Evolutionary conservation across 2,329 filamentous ascomycete genomes (phyloP).

Genomic region (Claviceps paspali): DNA sequence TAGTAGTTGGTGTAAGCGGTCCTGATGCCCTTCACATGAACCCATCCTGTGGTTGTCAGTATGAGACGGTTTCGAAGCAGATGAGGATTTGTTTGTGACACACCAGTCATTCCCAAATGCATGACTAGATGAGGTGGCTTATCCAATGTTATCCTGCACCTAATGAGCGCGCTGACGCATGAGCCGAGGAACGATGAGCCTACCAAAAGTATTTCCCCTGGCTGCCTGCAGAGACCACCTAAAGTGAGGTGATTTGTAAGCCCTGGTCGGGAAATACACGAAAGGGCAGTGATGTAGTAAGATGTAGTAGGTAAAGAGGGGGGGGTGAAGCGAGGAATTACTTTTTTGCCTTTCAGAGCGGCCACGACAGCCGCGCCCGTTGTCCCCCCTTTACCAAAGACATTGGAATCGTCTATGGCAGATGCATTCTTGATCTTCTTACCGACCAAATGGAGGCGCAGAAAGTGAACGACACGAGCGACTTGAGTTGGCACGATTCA

Average conservation of each 20-base stretch:
- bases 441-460: constrained; percentile 70
- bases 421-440: constrained; percentile 58
- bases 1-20: constrained; percentile 74
- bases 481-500: constrained; percentile 33
- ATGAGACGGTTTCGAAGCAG: neutral
- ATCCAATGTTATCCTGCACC: constrained; percentile 37
- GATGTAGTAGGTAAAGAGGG: neutral
- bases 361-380: constrained; percentile 59
- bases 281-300: no score
- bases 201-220: constrained; percentile 97
- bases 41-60: constrained; percentile 44
- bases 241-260: neutral
- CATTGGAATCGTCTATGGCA: constrained; percentile 63
- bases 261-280: neutral
- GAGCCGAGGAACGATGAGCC: constrained; percentile 14
- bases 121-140: constrained; percentile 75
- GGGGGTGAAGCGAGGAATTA: constrained; percentile 7
- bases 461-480: constrained; percentile 71
- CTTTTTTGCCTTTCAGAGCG: constrained; percentile 58
- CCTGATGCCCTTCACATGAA: constrained; percentile 67
- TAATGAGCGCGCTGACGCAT: constrained; percentile 10
- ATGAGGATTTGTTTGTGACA: neutral
- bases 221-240: constrained; percentile 52
- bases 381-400: constrained; percentile 85
- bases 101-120: constrained; percentile 65